phyloP scores from a whole-genome alignment of 2,329 filamentous ascomycete genomes.

The Epichloe hybrida region DNA sequence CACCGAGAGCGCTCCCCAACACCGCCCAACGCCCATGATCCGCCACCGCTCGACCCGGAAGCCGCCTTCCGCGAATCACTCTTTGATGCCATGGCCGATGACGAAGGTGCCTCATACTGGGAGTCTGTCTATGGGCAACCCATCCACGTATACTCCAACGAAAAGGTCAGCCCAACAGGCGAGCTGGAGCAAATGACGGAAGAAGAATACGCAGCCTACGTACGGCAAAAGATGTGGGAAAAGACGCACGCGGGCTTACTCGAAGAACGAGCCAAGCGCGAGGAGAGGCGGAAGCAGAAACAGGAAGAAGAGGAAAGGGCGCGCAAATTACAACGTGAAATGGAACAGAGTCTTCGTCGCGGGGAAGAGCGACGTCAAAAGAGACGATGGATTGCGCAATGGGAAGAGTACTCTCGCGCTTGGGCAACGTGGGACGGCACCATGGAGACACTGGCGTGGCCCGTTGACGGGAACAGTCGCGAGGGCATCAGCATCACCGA shows the following conservation, averaged over 20 bases:
- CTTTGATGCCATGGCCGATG: conserved; percentile 93
- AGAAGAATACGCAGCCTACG: conserved; percentile 79
- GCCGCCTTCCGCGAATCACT: conserved; percentile 82
- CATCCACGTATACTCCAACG: conserved; percentile 62
- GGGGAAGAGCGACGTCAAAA: conserved; percentile 49
- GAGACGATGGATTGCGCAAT: conserved; percentile 43
- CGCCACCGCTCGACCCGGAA: conserved; percentile 46
- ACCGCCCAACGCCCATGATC: conserved; percentile 32
- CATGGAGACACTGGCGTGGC: conserved; percentile 50
- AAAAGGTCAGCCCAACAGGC: conserved; percentile 29
- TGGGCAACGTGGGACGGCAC: conserved; percentile 47
- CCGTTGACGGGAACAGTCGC: conserved; percentile 45
- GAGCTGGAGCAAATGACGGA: conserved; percentile 77
- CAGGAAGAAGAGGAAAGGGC: conserved; percentile 36
- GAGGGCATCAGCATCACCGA: conserved; percentile 31
- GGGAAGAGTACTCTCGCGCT: conserved; percentile 47
- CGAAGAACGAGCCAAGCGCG: conserved; percentile 55
- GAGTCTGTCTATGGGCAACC: conserved; percentile 93
- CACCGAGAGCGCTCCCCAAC: conserved; percentile 29
- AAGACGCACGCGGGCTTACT: conserved; percentile 75
- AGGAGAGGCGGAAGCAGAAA: conserved; percentile 37
- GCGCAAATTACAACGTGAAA: conserved; percentile 42
- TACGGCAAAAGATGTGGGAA: conserved; percentile 89
- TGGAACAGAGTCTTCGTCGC: conserved; percentile 55
- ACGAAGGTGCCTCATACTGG: conserved; percentile 93